phyloP scores from a whole-genome alignment of 495 filamentous ascomycete species.

The Aspergillus homomorphus region DNA sequence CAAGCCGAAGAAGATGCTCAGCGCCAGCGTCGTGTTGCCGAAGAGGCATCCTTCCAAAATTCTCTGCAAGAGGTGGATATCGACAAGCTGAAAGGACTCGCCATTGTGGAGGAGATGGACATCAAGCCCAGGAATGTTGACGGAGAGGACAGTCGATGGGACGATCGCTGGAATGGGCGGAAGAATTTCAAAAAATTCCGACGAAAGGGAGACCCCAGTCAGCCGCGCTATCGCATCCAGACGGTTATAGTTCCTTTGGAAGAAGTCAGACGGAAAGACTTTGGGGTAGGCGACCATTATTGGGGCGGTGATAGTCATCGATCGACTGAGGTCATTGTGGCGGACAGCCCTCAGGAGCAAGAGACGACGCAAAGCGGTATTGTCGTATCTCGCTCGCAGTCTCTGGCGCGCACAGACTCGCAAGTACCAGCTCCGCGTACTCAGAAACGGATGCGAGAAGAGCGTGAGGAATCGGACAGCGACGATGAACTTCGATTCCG shows the following conservation, averaged over 20 bases:
- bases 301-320: constrained; percentile 50
- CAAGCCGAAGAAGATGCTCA: constrained; percentile 63
- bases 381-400: constrained; percentile 12
- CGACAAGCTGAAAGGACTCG: constrained; percentile 67
- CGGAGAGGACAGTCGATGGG: constrained; percentile 64
- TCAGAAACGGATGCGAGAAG: constrained; percentile 44
- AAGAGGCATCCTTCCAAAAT: constrained; percentile 55
- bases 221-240: constrained; percentile 44
- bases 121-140: constrained; percentile 33
- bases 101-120: constrained; percentile 79
- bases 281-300: constrained; percentile 81
- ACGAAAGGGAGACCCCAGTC: constrained; percentile 50
- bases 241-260: constrained; percentile 75
- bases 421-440: constrained; percentile 16
- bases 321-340: constrained; percentile 22
- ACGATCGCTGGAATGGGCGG: constrained; percentile 88
- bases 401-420: constrained; percentile 12
- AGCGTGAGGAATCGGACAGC: constrained; percentile 36
- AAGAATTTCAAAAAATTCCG: constrained; percentile 96
- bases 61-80: constrained; percentile 60
- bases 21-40: constrained; percentile 34
- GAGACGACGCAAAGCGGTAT: constrained; percentile 21
- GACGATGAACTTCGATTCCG: constrained; percentile 57
- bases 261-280: constrained; percentile 73
- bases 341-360: constrained; percentile 16